Conservation (phyloP, 1,139 yeast genomes). For the Geotrichum siamense region DNA sequence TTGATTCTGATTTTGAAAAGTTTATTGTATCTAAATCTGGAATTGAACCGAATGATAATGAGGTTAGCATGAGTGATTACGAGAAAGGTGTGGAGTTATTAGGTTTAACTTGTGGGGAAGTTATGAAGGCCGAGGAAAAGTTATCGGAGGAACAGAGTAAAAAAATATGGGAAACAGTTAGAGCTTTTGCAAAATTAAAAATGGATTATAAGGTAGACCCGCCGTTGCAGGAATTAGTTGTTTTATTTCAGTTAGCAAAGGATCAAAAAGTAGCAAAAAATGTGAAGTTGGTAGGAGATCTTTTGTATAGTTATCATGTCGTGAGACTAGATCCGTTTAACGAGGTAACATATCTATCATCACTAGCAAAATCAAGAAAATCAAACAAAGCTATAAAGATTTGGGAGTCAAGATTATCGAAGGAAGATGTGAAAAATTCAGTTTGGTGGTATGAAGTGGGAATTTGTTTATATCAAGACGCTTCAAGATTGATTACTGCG, state of each 20-base stretch:
- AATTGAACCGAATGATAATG: not conserved
- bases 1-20: not conserved
- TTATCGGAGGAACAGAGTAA: not conserved
- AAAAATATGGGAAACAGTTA: conserved; percentile 14
- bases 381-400: conserved; percentile 25
- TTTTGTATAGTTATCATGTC: conserved; percentile 28
- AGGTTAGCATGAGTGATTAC: not conserved
- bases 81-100: not conserved
- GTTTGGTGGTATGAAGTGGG: conserved; percentile 35
- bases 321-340: conserved; percentile 35
- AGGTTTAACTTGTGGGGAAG: not conserved
- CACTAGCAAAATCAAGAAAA: conserved; percentile 22
- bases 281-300: conserved; percentile 26
- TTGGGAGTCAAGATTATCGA: conserved; percentile 30
- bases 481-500: conserved; percentile 23
- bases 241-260: conserved; percentile 17
- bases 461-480: conserved; percentile 28
- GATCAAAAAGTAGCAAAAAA: conserved; percentile 10
- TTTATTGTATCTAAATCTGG: not conserved
- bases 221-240: conserved; percentile 16
- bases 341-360: conserved; percentile 33
- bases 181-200: conserved; percentile 11
- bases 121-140: not conserved
- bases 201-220: conserved; percentile 10
- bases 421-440: conserved; percentile 27